A percentile compares a stretch with the other conserved stretches of the same genome.
Evolutionary conservation across 352 stramenopile species (phyloP).

Genomic region (Pythium utonaiense): DNA sequence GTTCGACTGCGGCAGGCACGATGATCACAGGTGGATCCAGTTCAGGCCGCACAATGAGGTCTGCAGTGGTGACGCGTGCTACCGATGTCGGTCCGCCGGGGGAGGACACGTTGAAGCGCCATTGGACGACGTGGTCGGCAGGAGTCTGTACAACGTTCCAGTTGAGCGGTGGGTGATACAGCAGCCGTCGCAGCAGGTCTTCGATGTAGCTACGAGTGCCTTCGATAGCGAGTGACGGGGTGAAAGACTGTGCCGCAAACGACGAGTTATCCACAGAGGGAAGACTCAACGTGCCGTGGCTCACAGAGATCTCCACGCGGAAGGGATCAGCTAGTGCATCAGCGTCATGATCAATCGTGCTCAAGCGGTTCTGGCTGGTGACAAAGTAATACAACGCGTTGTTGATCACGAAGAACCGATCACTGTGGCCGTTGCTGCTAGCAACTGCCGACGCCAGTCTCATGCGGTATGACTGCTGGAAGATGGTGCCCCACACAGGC

Average conservation of each 20-base stretch:
- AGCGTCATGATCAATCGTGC: not conserved
- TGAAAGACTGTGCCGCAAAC: not conserved
- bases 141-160: conserved; percentile 40
- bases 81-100: not conserved
- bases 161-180: conserved; percentile 43
- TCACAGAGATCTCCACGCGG: conserved; percentile 9
- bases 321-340: not conserved
- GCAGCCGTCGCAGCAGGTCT: conserved; percentile 22
- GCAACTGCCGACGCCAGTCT: not conserved
- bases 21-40: conserved; percentile 43
- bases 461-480: conserved; percentile 15
- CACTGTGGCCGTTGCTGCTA: not conserved
- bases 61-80: conserved; percentile 12
- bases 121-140: conserved; percentile 32
- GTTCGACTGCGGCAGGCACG: conserved; percentile 25
- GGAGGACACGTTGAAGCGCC: conserved; percentile 36
- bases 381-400: conserved; percentile 28
- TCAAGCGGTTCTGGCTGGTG: not conserved
- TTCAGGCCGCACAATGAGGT: conserved; percentile 31
- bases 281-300: conserved; percentile 6
- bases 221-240: not conserved
- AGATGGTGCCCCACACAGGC: conserved; percentile 25
- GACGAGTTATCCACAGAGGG: not conserved
- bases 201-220: conserved; percentile 22
- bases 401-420: conserved; percentile 16